Conservation (phyloP, 768 basidiomycete species). For the Xerocomellus chrysenteron region DNA sequence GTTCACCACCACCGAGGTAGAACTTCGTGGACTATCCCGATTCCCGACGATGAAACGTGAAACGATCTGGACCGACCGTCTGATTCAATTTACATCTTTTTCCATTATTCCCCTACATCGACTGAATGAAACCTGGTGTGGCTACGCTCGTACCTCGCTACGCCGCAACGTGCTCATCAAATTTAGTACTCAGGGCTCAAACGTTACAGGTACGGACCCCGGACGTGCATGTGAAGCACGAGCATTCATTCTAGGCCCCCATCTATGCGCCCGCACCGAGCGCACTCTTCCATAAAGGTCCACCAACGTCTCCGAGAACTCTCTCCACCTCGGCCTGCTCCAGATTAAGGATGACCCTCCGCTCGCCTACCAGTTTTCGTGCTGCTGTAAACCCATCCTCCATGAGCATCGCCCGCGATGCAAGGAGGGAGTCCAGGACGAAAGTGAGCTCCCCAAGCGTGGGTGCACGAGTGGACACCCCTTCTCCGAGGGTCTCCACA, state of each 20-base stretch:
- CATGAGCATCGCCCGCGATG: slow-evolving; percentile 73
- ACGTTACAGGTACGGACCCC: background rate
- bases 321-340: slow-evolving; percentile 85
- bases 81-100: no score
- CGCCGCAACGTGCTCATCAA: no score
- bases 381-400: slow-evolving; percentile 58
- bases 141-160: no score
- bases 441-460: slow-evolving; percentile 60
- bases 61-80: background rate
- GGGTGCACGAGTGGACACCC: slow-evolving; percentile 59
- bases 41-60: background rate
- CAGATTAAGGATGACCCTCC: slow-evolving; percentile 76
- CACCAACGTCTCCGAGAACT: slow-evolving; percentile 80
- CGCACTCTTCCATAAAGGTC: slow-evolving; percentile 60
- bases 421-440: slow-evolving; percentile 73
- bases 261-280: slow-evolving; percentile 22
- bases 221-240: background rate
- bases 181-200: background rate
- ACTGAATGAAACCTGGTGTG: background rate
- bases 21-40: background rate
- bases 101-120: background rate
- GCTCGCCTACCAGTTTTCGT: slow-evolving; percentile 61
- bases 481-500: slow-evolving; percentile 57
- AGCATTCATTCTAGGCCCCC: background rate
- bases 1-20: background rate